Conservation (phyloP, 2,329 filamentous ascomycete species). For the Colletotrichum shisoi region DNA sequence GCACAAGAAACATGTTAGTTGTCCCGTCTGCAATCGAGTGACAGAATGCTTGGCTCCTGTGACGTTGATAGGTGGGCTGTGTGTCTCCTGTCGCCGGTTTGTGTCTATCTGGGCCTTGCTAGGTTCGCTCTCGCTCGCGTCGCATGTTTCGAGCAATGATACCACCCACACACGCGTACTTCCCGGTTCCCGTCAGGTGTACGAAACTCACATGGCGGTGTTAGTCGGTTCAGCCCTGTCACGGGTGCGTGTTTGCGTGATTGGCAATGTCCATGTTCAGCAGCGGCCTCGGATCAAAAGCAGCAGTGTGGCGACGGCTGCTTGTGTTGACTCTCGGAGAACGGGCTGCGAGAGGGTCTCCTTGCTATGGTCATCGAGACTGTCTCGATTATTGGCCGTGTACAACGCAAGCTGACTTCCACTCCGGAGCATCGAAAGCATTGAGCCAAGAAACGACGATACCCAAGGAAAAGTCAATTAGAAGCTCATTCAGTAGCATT, state of each 20-base stretch:
- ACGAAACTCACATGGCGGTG: background rate
- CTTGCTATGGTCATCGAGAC: no score
- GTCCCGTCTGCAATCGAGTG: background rate
- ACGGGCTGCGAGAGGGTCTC: background rate
- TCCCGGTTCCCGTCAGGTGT: background rate
- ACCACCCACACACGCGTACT: background rate
- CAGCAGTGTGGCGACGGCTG: background rate
- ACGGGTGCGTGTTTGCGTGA: no score
- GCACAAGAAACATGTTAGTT: background rate
- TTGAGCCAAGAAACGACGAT: background rate
- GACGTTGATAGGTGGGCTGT: background rate
- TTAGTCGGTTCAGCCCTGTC: background rate
- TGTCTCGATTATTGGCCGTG: background rate
- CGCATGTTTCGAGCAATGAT: background rate
- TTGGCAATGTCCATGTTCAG: background rate
- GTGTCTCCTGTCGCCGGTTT: background rate
- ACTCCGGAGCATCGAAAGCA: background rate
- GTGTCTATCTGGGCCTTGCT: background rate
- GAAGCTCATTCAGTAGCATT: conserved; percentile 1
- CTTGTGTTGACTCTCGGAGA: no score
- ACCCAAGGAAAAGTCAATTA: conserved; percentile 9
- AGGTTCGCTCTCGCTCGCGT: background rate
- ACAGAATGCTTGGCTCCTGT: background rate
- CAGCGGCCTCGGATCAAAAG: background rate
- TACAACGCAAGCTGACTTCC: no score